phyloP scores from a whole-genome alignment of 163 green algal genomes.

The Trebouxiophyceae sp. region DNA sequence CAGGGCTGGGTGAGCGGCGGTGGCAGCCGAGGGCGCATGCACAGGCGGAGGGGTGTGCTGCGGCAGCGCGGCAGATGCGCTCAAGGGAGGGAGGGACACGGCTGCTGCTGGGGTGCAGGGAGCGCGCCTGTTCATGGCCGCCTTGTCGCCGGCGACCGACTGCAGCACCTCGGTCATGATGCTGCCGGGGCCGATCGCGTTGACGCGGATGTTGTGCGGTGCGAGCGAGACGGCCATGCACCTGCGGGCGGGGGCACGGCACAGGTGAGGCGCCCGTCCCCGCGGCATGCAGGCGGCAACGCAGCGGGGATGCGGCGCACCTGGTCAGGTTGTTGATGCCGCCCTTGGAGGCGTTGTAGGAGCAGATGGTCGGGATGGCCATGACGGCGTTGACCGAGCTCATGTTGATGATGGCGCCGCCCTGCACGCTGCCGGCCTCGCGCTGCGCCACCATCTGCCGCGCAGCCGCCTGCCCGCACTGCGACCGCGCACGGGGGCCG shows the following conservation, averaged over 20 bases:
- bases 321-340: conserved; percentile 82
- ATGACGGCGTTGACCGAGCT: conserved; percentile 72
- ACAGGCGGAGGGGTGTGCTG: no score
- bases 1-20: no score
- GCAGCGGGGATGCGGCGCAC: no score
- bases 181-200: conserved; percentile 64
- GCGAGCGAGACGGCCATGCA: conserved; percentile 78
- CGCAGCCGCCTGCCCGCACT: conserved; percentile 53
- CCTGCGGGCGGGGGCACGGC: conserved; percentile 2
- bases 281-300: background rate
- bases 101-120: no score
- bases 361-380: conserved; percentile 77
- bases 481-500: conserved; percentile 1
- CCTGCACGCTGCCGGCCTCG: conserved; percentile 14
- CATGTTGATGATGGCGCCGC: conserved; percentile 73
- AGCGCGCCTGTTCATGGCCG: conserved; percentile 36
- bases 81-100: no score
- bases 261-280: background rate
- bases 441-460: conserved; percentile 68
- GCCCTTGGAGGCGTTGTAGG: conserved; percentile 85
- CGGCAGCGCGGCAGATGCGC: no score
- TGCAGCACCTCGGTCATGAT: conserved; percentile 75
- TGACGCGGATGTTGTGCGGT: conserved; percentile 75
- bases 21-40: no score
- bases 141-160: conserved; percentile 55